These are phyloP conservation scores for Saccharomyces hybrid DNA, from an alignment of 1,139 yeast genomes.

Conservation along the genomic window DNA sequence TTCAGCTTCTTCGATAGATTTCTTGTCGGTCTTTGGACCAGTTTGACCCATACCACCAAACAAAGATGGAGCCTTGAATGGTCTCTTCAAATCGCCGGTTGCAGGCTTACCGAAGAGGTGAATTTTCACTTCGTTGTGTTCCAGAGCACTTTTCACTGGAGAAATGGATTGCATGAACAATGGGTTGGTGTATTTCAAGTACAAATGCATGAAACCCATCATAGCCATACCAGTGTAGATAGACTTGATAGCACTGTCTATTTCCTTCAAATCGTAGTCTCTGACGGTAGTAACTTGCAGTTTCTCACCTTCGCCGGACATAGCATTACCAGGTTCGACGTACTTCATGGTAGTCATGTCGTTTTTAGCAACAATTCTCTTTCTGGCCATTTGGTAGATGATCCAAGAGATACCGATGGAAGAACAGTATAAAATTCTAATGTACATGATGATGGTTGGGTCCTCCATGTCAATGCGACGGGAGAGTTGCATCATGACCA, in stretches of 20 bases:
- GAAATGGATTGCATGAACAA: constrained; percentile 90
- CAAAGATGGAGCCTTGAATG: constrained; percentile 84
- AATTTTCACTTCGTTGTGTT: constrained; percentile 85
- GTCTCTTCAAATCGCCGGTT: constrained; percentile 89
- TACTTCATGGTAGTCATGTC: constrained; percentile 89
- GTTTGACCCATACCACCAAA: constrained; percentile 65
- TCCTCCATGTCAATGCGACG: constrained; percentile 86
- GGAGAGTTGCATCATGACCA: constrained; percentile 94
- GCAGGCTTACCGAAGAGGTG: constrained; percentile 83
- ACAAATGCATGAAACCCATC: constrained; percentile 98
- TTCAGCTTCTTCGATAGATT: constrained; percentile 80
- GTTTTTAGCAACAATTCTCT: constrained; percentile 62
- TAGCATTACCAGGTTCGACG: constrained; percentile 77
- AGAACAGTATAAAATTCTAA: constrained; percentile 63
- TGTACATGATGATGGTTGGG: constrained; percentile 65
- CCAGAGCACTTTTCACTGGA: constrained; percentile 84
- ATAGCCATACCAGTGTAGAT: constrained; percentile 86
- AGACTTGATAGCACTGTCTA: constrained; percentile 70
- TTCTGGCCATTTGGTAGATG: constrained; percentile 59
- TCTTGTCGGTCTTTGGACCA: constrained; percentile 71
- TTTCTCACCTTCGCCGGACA: constrained; percentile 61
- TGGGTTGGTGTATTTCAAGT: constrained; percentile 97
- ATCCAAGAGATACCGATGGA: constrained; percentile 61
- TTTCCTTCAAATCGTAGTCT: constrained; percentile 89
- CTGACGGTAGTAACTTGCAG: constrained; percentile 82